Percentiles rank a stretch among this genome's conserved stretches.
Conservation (phyloP, 805 yeast genomes). For the Diddensiella caesifluorescens region DNA sequence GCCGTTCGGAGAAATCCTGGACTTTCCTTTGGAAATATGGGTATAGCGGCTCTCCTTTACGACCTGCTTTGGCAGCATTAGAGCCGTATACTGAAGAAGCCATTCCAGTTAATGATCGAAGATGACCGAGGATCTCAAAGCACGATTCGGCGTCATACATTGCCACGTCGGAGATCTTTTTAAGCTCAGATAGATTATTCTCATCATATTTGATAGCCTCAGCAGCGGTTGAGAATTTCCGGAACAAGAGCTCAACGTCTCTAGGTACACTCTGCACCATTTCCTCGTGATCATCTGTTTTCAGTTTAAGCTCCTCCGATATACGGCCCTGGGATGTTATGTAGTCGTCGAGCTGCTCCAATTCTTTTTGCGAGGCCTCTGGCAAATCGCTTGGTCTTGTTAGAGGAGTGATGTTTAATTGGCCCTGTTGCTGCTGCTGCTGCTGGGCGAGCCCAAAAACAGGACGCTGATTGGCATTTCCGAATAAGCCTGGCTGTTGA, state of each 20-base stretch:
- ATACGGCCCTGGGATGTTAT: slow-evolving; percentile 48
- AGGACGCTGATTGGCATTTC: background rate
- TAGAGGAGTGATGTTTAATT: slow-evolving; percentile 42
- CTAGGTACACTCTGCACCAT: slow-evolving; percentile 48
- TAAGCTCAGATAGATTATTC: slow-evolving; percentile 28
- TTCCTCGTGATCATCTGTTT: slow-evolving; percentile 38
- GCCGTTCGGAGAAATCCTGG: slow-evolving; percentile 40
- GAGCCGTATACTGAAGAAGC: slow-evolving; percentile 3
- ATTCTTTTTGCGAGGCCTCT: slow-evolving; percentile 45
- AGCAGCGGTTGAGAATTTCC: slow-evolving; percentile 44
- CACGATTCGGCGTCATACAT: slow-evolving; percentile 30
- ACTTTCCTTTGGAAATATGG: slow-evolving; percentile 46
- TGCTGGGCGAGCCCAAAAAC: background rate
- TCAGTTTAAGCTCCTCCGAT: slow-evolving; percentile 45
- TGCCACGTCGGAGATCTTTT: slow-evolving; percentile 21
- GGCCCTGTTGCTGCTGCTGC: slow-evolving; percentile 1
- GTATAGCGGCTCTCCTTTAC: slow-evolving; percentile 41
- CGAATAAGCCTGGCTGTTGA: too few relatives aligned
- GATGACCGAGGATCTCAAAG: slow-evolving; percentile 22
- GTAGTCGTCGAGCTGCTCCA: slow-evolving; percentile 51
- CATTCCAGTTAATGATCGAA: slow-evolving; percentile 4
- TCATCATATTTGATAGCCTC: slow-evolving; percentile 51
- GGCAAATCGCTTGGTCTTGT: slow-evolving; percentile 57
- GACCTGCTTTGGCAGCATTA: slow-evolving; percentile 2
- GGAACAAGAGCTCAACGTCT: slow-evolving; percentile 47